Base-by-base conservation (phyloP, 2,329 filamentous ascomycete species). In the Xylaria sp. region DNA sequence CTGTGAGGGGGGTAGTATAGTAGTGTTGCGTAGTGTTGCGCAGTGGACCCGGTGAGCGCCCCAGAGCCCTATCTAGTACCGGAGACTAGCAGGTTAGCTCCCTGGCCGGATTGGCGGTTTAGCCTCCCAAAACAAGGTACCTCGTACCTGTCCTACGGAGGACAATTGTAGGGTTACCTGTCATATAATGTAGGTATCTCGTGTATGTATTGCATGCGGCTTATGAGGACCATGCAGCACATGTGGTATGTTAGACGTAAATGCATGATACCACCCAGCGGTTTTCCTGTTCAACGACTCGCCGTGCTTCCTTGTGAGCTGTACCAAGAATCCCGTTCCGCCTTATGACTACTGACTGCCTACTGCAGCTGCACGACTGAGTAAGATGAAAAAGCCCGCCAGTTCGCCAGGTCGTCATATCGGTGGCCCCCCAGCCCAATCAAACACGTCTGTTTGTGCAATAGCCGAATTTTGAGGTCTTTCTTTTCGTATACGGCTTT, bases 341-440 rank as follows among this genome's bases (percentile, higher is more conserved):
- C 47, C 56, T 57, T 64, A 32, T 55, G 51, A 55, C 51, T 34
- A n/a, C 42, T 47, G 42, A 47, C 62, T 58, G 32, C 21, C 42
- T 39, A 36, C 45, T 53, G 61, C 64, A 57, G 11, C 58, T 36
- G 34, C 34, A 36, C 34, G 34, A 7, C 71, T 73, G 68, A 73
- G 68, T 73, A 72, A 73, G 71, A 73, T 65, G 36, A 39, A 50
- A 50, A 39, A 59, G 32, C 21, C 64, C 61, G 58, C 64, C 51
- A 51, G 17, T 32, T 67, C 48, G 34, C 47, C 17, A n/a, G 24
- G 61, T 42, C 47, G 65, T 68, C 62, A 58, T 66, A 61, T 62
- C 68, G 61, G 59, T 61, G 53, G 61, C 54, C 30, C 2, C 45
- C 32, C 50, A 67, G 51, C 32, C 65, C 68, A 70, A 69, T 69